These are phyloP conservation scores for Endogone sp. DNA, from an alignment of 192 early-diverging fungal genomes.

Conservation along the genomic window DNA sequence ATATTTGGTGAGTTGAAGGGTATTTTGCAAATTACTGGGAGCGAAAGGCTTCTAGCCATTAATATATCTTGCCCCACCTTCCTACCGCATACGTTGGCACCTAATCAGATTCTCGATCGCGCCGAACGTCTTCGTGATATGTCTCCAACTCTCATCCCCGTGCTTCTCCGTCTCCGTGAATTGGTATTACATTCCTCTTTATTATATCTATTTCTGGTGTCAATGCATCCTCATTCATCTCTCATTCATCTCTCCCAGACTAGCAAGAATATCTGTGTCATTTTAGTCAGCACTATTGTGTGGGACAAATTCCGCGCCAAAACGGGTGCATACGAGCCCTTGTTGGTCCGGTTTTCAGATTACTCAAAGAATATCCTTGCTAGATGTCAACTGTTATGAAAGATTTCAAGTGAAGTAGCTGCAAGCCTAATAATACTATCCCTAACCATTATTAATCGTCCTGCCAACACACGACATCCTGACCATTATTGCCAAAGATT, in stretches of 20 bases:
- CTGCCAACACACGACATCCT: constrained; percentile 47
- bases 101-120: constrained; percentile 73
- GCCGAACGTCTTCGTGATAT: constrained; percentile 77
- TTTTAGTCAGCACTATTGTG: constrained; percentile 67
- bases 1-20: constrained; percentile 10
- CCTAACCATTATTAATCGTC: neutral
- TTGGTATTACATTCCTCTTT: constrained; percentile 37
- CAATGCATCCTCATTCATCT: neutral
- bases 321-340: constrained; percentile 57
- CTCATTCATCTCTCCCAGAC: constrained; percentile 21
- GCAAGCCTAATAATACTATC: neutral
- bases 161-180: constrained; percentile 67
- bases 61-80: no score
- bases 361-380: constrained; percentile 50
- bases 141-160: constrained; percentile 58
- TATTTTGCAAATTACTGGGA: no score
- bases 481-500: constrained; percentile 68
- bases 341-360: constrained; percentile 66
- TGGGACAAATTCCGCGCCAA: constrained; percentile 79
- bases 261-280: constrained; percentile 55
- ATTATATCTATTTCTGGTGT: neutral
- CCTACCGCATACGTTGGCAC: no score
- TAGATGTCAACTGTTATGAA: no score
- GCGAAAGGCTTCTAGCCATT: no score
- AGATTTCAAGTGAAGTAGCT: neutral